Conservation (phyloP, 2,329 filamentous ascomycete species). For the Ophiostoma sp. region DNA sequence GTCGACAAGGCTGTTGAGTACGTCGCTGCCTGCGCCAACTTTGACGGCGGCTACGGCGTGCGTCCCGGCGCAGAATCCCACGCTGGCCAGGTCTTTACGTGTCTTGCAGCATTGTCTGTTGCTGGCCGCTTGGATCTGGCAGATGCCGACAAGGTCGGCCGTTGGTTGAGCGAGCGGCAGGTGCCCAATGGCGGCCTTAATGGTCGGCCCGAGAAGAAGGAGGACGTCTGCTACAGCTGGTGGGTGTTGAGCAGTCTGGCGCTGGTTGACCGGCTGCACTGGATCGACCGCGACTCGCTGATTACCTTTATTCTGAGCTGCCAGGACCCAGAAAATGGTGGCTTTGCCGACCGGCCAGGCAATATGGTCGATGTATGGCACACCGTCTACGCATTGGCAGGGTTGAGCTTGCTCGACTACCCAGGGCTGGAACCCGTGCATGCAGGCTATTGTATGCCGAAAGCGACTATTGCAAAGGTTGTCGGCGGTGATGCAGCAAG, state of each 20-base stretch:
- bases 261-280: slow-evolving; percentile 84
- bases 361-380: slow-evolving; percentile 98
- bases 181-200: slow-evolving; percentile 85
- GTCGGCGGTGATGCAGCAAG: slow-evolving; percentile 43
- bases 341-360: slow-evolving; percentile 85
- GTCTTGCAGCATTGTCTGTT: slow-evolving; percentile 82
- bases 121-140: slow-evolving; percentile 79
- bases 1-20: slow-evolving; percentile 78
- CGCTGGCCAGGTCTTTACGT: slow-evolving; percentile 93
- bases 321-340: slow-evolving; percentile 82
- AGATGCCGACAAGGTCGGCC: slow-evolving; percentile 76
- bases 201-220: slow-evolving; percentile 89
- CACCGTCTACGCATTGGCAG: slow-evolving; percentile 84
- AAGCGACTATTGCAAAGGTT: slow-evolving; percentile 62
- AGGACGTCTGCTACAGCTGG: slow-evolving; percentile 99
- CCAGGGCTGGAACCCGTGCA: slow-evolving; percentile 78
- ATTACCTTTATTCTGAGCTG: slow-evolving; percentile 80
- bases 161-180: slow-evolving; percentile 93
- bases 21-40: slow-evolving; percentile 81
- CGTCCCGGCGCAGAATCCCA: slow-evolving; percentile 91
- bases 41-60: slow-evolving; percentile 91
- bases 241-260: slow-evolving; percentile 92
- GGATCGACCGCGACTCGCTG: slow-evolving; percentile 85
- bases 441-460: slow-evolving; percentile 83
- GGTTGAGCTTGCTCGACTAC: slow-evolving; percentile 79